These are phyloP conservation scores for Ophiocordyceps robertsii DNA, from an alignment of 2,329 filamentous ascomycete species.

Conservation along the genomic window DNA sequence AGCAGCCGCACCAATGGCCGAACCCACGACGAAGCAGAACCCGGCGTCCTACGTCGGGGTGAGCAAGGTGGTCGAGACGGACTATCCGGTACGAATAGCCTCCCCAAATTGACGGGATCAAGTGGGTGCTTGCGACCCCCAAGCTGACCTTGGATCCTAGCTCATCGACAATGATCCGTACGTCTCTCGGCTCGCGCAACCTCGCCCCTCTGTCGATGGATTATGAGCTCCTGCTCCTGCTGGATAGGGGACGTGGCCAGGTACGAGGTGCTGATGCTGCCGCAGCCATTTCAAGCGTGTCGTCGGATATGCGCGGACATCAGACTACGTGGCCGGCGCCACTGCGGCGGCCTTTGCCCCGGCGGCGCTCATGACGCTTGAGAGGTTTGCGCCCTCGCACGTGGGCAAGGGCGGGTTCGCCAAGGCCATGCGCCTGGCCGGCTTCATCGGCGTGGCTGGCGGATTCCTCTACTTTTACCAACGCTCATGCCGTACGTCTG, in stretches of 20 bases:
- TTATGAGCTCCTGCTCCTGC: too few relatives aligned
- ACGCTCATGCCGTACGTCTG: constrained; percentile 60
- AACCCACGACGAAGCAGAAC: constrained; percentile 23
- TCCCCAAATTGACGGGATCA: constrained; percentile 8
- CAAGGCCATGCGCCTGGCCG: constrained; percentile 66
- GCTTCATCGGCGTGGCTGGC: constrained; percentile 58
- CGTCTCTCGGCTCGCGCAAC: constrained; percentile 6
- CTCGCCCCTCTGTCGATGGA: too few relatives aligned
- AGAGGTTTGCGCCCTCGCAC: constrained; percentile 73
- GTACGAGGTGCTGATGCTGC: constrained; percentile 14
- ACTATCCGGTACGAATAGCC: constrained; percentile 63
- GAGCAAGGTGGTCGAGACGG: constrained; percentile 66
- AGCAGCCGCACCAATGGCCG: constrained; percentile 20
- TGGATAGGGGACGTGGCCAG: not conserved
- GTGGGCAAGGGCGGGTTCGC: constrained; percentile 74
- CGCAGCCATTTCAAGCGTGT: constrained; percentile 82
- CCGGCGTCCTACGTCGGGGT: constrained; percentile 21
- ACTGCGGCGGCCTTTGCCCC: constrained; percentile 61
- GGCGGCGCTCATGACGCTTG: constrained; percentile 61
- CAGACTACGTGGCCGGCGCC: constrained; percentile 65
- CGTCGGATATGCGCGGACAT: constrained; percentile 69
- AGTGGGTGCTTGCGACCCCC: constrained; percentile 6
- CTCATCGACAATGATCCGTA: constrained; percentile 99
- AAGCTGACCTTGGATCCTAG: constrained; percentile 33
- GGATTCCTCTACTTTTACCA: constrained; percentile 81